Evolutionary conservation across 148 eudicot species (phyloP), one percentile per base, ranked within the genome.

Genomic region (Heliosperma pusillum): DNA sequence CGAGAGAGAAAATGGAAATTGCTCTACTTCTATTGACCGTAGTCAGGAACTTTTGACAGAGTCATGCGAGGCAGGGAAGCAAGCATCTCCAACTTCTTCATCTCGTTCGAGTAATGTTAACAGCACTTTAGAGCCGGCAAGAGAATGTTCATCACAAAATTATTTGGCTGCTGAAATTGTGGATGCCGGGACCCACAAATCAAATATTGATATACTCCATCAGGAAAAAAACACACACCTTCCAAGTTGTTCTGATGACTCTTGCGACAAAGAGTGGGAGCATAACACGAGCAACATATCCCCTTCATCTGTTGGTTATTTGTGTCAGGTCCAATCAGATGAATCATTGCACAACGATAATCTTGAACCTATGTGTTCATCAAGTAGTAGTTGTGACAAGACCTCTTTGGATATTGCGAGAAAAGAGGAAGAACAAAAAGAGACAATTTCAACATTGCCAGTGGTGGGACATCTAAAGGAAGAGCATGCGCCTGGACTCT

Each of bases 321-420:
- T 11, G 17, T 50, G 55, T 50, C 55, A 10, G 15, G 55, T 16
- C 55, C 55, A 50, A 50, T 29, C 21, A 66, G 56, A 40, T 1
- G 73, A 80, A 20, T 70, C 79, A 7, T 64, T 25, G 25, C 76
- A 47, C 64, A 81, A 84, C 26, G 81, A 75, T 69, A 56, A 83
- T 72, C 73, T 67, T 73, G 77, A 74, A 24, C 22, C 78, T 66
- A 26, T 21, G 55, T 66, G 79, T 75, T 36, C 77, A 45, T 69
- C 84, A 19, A 26, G 19, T 77, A 71, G 71, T n/a, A 67, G 57
- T 58, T 69, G 62, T 60, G 85, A 47, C 5, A 81, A 80, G 65
- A 53, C 64, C 74, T 68, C 72, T 76, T 59, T 68, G 55, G 87
- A 76, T 52, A 27, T 60, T 55, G 30, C 27, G 20, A 72, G 72